Evolutionary conservation across 192 early-diverging fungal species (phyloP), one percentile per base, ranked within the genome.

Genomic region (Coemansia sp.): DNA sequence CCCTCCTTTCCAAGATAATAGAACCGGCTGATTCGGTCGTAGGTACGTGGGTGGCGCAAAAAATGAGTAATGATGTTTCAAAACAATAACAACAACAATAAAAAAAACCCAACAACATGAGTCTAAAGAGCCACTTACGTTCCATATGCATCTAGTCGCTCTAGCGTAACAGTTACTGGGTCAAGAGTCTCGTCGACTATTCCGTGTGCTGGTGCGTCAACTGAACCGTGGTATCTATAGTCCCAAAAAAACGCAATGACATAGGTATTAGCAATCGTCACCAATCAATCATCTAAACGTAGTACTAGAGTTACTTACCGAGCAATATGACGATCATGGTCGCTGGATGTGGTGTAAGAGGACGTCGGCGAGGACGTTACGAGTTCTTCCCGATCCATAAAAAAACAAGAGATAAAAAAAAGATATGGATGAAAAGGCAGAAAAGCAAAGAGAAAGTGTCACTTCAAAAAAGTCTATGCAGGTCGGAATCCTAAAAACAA

Each of bases 131-230:
- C 5, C 38, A 75, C 80, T 83, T 78, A 83, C 80, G 38, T 67
- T 73, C 80, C 80, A 25, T 78, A 32, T 7, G 59, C 17, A 63
- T 83, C 76, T 14, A 75, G 15, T 36, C 50, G 69, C 67, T 75
- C 80, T 50, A 83, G 31, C 21, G 36, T 50, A 17, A 83, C 71
- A 48, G 64, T 78, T 31, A 83, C 69, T 32, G 76, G 37, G 12
- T 46, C 64, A 32, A 83, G 66, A 3, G 15, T 51, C 46, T 66
- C 55, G 32, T 62, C 36, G 9, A 65, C 80, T 6, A 73, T 46
- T 23, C 73, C 76, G 25, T 61, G 23, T 19, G 27, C n/a, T 14
- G 80, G 80, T 14, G 80, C 29, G 7, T 70, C 39, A 25, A 83
- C 62, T 7, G 66, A 65, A 27, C 73, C 76, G 41, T 64, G 38